These are phyloP conservation scores for Sanghuangporus weigelae DNA, from an alignment of 1,284 basidiomycete species.

Conservation along the genomic window DNA sequence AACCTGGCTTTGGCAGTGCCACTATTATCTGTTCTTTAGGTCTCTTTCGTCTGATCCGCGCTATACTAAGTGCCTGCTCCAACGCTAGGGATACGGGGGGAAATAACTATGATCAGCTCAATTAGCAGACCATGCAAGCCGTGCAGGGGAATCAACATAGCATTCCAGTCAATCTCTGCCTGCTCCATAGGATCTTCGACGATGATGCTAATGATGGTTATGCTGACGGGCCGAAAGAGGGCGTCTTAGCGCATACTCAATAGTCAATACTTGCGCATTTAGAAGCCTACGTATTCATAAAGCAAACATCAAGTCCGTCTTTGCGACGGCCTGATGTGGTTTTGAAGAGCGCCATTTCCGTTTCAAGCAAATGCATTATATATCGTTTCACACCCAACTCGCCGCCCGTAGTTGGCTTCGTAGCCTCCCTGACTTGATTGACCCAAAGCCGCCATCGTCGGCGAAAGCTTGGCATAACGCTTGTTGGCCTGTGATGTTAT, in stretches of 20 bases:
- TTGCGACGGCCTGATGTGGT: background rate
- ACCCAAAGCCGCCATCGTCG: constrained; percentile 1
- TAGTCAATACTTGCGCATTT: background rate
- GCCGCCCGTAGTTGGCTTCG: background rate
- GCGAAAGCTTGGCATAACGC: background rate
- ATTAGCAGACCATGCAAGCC: background rate
- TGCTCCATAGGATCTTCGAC: background rate
- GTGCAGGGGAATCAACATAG: background rate
- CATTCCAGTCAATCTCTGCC: background rate
- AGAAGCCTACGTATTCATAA: background rate
- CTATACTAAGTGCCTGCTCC: background rate
- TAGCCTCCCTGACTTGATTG: background rate
- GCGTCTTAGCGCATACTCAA: background rate
- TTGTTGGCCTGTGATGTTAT: background rate
- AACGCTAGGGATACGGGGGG: background rate
- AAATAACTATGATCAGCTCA: background rate
- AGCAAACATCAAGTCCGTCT: background rate
- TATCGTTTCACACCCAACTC: background rate
- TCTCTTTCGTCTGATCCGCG: background rate
- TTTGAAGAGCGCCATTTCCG: background rate
- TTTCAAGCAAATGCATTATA: background rate
- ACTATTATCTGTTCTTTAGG: background rate
- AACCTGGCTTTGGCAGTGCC: background rate
- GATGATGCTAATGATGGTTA: background rate
- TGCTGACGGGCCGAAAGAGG: background rate